Base-by-base conservation (phyloP, 352 stramenopile genomes). In the Phytophthora ramorum region DNA sequence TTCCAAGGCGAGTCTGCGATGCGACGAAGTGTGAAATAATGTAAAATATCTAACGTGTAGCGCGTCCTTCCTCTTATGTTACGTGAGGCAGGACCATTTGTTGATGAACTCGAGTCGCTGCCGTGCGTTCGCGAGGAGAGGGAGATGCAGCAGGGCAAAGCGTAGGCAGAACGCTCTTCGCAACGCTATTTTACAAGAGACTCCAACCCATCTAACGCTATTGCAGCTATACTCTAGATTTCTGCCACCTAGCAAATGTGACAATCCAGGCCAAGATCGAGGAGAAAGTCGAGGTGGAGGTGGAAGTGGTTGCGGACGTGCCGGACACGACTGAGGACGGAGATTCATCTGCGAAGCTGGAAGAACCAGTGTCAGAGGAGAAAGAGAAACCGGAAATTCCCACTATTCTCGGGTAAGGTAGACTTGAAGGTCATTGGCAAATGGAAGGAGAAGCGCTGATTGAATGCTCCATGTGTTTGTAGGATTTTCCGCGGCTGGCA, bases 401-500 rank as follows among this genome's bases (percentile, higher is more conserved):
- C 14, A 85, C 76, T 58, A 81, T 91, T 54, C 66, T 91, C 4
- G 79, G 81, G 81, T 90, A 74, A 38, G 51, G 7, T 63, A 51
- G 35, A 28, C 9, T 38, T 22, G 22, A 37, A 17, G 16, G 17
- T 52, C 16, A 22, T 14, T 46, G 17, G 17, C 12, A 22, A 13
- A 6, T 46, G 17, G 40, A 26, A 3, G n/a, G 20, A n/a, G 5
- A 40, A 16, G 4, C 3, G 20, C 40, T 46, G 40, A 46, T 46
- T 4, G 24, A 30, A 45, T 22, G 7, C 7, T 43, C 34, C n/a
- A 17, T 22, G 34, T 46, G 34, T 26, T 22, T 19, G 24, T 44
- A 93, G 86, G 32, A 87, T 95, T 50, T 95, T 87, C 54, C 80
- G 78, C 12, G 86, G 86, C 40, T 95, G 86, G 86, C 76, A 85